Evolutionary conservation across 2,329 filamentous ascomycete species (phyloP), one percentile per base, ranked within the genome.

Genomic region (Neonectria faginata): DNA sequence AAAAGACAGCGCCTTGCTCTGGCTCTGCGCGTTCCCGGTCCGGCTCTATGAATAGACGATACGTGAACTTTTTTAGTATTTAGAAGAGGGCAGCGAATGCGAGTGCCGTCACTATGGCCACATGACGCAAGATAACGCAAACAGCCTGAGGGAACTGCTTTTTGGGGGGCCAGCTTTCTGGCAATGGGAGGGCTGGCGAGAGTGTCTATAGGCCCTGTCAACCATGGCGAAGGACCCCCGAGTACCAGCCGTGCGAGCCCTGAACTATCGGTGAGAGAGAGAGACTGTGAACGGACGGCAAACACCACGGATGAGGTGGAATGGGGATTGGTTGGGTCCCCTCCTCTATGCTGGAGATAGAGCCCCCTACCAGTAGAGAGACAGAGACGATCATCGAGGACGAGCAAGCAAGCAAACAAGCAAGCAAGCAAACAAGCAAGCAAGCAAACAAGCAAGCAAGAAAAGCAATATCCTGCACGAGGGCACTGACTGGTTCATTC

Each of bases 91-190:
- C 33, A 16, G 16, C 45, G 9, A 41, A 41, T 41, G 39, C 39
- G 36, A 31, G 56, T 57, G 57, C 67, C 31, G 33, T 67, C 55
- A 65, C 60, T 22, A 27, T 58, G 51, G 51, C n/a, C 67, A 41
- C 57, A 36, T 56, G 45, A 44, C 56, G 60, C 54, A 45, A 25
- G 27, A 31, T n/a, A 48, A 20, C 29, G 41, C 50, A 48, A 33
- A 14, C 20, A 57, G 18, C 29, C 55, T 22, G 44, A 20, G 48
- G 44, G 47, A 50, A 9, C 55, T 48, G 14, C 33, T 36, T 36
- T 36, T 16, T 12, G 2, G 31, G 33, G 33, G 33, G 33, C 5
- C 12, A 18, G n/a, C 11, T n/a, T 50, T 31, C 33, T 31, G 27
- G n/a, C 31, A 42, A 57, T 31, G 29, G 59, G 52, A 57, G 42